Evolutionary conservation across 768 basidiomycete species (phyloP).

Genomic region (Serendipita indica): DNA sequence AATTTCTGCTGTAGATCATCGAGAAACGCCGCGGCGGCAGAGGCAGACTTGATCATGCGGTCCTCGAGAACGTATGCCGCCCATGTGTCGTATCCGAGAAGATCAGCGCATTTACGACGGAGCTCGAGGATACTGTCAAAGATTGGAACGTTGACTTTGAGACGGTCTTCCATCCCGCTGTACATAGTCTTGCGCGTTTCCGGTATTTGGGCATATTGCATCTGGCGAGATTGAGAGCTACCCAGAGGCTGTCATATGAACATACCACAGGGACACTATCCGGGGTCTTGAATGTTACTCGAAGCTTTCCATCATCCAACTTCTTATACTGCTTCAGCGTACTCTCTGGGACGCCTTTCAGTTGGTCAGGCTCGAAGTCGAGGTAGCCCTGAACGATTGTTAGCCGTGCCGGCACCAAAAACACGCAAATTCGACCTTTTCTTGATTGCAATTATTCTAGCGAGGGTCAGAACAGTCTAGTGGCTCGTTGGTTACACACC

Average conservation of each 20-base stretch:
- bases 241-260: constrained; percentile 5
- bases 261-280: constrained; percentile 66
- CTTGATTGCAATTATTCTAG: constrained; percentile 83
- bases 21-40: constrained; percentile 57
- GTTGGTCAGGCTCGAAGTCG: constrained; percentile 52
- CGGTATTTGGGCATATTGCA: constrained; percentile 64
- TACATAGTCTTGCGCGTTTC: constrained; percentile 50
- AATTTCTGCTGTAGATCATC: constrained; percentile 61
- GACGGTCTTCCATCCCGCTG: constrained; percentile 53
- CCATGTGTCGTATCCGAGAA: constrained; percentile 66
- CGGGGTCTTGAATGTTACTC: constrained; percentile 70
- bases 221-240: constrained; percentile 28
- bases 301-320: constrained; percentile 37
- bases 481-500: constrained; percentile 27
- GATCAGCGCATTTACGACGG: constrained; percentile 48
- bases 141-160: constrained; percentile 54
- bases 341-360: constrained; percentile 67
- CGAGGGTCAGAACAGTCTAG: not conserved
- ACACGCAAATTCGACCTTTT: constrained; percentile 35
- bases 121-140: constrained; percentile 53
- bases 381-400: constrained; percentile 34
- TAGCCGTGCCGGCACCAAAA: not conserved
- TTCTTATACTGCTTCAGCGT: constrained; percentile 66
- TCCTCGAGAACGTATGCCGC: constrained; percentile 74
- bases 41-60: constrained; percentile 68